These are phyloP conservation scores for Saccharomycopsis malanga DNA, from an alignment of 805 yeast species.

Conservation along the genomic window DNA sequence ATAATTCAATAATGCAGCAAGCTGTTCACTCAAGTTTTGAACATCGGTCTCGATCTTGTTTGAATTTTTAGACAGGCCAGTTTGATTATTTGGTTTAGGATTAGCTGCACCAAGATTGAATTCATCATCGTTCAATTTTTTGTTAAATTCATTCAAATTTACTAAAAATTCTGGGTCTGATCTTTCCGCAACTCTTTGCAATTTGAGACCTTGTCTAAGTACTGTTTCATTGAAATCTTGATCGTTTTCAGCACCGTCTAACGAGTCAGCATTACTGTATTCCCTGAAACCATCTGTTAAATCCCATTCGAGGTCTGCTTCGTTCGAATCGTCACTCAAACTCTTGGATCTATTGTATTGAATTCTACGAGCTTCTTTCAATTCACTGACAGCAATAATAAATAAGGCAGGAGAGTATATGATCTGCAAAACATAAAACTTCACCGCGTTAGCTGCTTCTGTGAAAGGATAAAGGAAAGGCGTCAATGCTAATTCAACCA, in stretches of 20 bases:
- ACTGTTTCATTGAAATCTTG: conserved; percentile 10
- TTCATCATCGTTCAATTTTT: not conserved
- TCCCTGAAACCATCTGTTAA: conserved; percentile 63
- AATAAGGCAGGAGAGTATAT: conserved; percentile 62
- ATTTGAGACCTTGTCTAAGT: conserved; percentile 11
- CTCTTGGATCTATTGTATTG: conserved; percentile 60
- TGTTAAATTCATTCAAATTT: conserved; percentile 17
- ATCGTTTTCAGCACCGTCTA: conserved; percentile 1
- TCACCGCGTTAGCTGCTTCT: conserved; percentile 29
- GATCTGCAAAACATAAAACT: conserved; percentile 51
- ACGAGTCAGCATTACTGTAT: not conserved
- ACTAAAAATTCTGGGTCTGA: conserved; percentile 14
- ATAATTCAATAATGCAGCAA: not conserved
- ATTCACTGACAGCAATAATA: conserved; percentile 56
- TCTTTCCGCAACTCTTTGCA: conserved; percentile 14
- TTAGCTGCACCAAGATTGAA: too few species aligned
- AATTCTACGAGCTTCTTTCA: conserved; percentile 59
- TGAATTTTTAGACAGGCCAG: too few species aligned
- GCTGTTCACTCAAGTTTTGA: conserved; percentile 3
- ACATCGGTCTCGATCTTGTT: conserved; percentile 9
- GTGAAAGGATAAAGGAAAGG: conserved; percentile 39
- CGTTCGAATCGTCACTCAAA: conserved; percentile 73
- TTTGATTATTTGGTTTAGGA: too few species aligned
- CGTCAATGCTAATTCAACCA: conserved; percentile 44
- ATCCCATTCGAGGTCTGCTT: conserved; percentile 74